Percentiles rank a stretch among this genome's conserved stretches.
Evolutionary conservation across 768 basidiomycete genomes (phyloP).

Genomic region (Trametopsis cervina): DNA sequence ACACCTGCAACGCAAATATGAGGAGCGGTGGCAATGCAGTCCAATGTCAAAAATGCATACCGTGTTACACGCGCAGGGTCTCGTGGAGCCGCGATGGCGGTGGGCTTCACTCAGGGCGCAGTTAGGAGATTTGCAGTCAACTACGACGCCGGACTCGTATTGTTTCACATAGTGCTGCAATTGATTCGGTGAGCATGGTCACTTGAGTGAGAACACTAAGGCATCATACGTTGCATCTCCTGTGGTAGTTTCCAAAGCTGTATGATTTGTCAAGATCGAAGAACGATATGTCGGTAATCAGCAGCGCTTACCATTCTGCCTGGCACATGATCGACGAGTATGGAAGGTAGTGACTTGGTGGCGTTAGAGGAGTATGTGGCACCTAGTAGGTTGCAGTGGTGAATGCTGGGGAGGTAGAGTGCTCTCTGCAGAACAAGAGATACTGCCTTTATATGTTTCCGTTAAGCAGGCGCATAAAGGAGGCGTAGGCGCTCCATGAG

Average conservation of each 20-base stretch:
- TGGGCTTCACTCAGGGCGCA: slow-evolving; percentile 22
- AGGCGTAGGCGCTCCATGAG: slow-evolving; percentile 3
- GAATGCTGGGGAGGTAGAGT: background rate
- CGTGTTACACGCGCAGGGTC: too few relatives aligned
- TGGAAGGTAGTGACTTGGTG: slow-evolving; percentile 5
- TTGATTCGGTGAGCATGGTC: background rate
- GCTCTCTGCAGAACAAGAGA: background rate
- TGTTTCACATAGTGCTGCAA: slow-evolving; percentile 23
- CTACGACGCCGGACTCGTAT: slow-evolving; percentile 24
- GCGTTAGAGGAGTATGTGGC: slow-evolving; percentile 3
- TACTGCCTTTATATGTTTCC: background rate
- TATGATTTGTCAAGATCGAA: background rate
- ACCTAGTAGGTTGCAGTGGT: background rate
- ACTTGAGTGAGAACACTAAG: background rate
- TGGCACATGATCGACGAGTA: slow-evolving; percentile 18
- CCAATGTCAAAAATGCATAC: background rate
- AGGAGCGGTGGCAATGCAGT: background rate
- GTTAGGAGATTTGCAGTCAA: slow-evolving; percentile 20
- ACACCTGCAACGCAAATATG: slow-evolving; percentile 11
- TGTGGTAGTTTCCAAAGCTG: slow-evolving; percentile 26
- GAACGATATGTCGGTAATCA: background rate
- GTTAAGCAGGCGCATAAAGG: background rate
- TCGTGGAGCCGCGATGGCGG: slow-evolving; percentile 13
- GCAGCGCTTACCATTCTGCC: slow-evolving; percentile 21
- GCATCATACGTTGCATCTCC: slow-evolving; percentile 21